phyloP scores from a whole-genome alignment of 2,329 filamentous ascomycete species.

The Colletotrichum spinosum region DNA sequence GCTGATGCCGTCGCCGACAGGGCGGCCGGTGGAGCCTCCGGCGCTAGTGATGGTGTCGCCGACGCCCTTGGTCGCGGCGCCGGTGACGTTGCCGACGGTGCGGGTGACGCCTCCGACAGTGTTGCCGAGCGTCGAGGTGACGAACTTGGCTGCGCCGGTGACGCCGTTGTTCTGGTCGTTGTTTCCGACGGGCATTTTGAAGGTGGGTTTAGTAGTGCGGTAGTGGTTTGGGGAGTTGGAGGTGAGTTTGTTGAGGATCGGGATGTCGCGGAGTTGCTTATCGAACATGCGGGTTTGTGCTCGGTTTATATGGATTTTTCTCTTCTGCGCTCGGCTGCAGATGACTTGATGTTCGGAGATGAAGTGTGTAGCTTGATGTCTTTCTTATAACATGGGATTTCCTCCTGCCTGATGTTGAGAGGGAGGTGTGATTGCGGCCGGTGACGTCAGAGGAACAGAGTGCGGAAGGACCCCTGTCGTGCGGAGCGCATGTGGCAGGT shows the following conservation, averaged over 20 bases:
- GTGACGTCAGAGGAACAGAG: constrained; percentile 22
- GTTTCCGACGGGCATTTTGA: constrained; percentile 41
- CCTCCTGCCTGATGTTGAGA: background rate
- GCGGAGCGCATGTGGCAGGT: constrained; percentile 23
- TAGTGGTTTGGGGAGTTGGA: constrained; percentile 14
- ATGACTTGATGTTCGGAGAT: background rate
- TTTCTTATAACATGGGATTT: constrained; percentile 10
- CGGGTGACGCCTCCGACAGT: constrained; percentile 53
- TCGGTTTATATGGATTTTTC: background rate
- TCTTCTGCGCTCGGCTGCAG: background rate
- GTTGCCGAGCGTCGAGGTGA: constrained; percentile 55
- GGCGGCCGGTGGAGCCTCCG: constrained; percentile 65
- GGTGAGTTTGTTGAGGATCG: constrained; percentile 7
- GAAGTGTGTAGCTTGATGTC: background rate
- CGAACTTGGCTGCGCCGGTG: constrained; percentile 51
- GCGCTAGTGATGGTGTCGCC: constrained; percentile 66
- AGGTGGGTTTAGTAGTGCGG: constrained; percentile 40
- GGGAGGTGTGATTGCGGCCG: too few species aligned
- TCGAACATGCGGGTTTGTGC: constrained; percentile 6
- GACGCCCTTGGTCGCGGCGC: constrained; percentile 67
- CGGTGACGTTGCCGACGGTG: constrained; percentile 55
- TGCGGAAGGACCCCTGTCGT: constrained; percentile 4
- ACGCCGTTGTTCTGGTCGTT: constrained; percentile 40
- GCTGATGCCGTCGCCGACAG: constrained; percentile 66
- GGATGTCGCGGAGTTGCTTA: constrained; percentile 10